Conservation (phyloP, 768 basidiomycete genomes). For the Leccinum ochraceum region DNA sequence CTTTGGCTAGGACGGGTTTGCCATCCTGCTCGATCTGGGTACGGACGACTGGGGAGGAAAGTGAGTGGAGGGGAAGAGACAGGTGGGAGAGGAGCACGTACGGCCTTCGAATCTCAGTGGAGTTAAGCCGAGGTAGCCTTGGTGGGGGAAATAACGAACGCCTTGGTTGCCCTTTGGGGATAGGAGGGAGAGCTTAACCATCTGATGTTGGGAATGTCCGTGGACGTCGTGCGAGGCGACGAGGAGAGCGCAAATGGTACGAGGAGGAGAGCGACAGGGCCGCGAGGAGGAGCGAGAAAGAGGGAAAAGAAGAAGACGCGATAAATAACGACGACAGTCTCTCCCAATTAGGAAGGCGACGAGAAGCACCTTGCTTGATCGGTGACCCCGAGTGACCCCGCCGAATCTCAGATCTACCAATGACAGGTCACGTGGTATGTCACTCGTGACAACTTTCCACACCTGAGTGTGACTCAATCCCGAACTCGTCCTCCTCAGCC, state of each 20-base stretch:
- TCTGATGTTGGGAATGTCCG: constrained; percentile 28
- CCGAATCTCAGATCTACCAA: constrained; percentile 29
- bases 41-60: constrained; percentile 53
- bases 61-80: neutral
- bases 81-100: constrained; percentile 35
- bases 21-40: constrained; percentile 71
- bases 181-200: constrained; percentile 71
- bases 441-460: constrained; percentile 20
- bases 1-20: constrained; percentile 65
- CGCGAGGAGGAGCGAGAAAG: constrained; percentile 18
- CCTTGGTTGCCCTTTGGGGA: constrained; percentile 72
- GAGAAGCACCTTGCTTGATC: constrained; percentile 33
- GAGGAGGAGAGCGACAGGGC: constrained; percentile 16
- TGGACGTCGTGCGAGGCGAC: constrained; percentile 15
- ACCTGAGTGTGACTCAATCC: constrained; percentile 9
- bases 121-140: constrained; percentile 80
- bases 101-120: constrained; percentile 78
- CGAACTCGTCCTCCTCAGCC: neutral
- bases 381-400: constrained; percentile 25
- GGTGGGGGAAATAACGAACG: constrained; percentile 70
- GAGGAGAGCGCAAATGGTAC: constrained; percentile 19
- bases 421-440: constrained; percentile 21
- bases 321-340: constrained; percentile 34
- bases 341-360: constrained; percentile 29
- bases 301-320: constrained; percentile 33